Percentiles rank a stretch among this genome's conserved stretches.
Conservation (phyloP, 139 green algal species). For the Mesostigma viride region DNA sequence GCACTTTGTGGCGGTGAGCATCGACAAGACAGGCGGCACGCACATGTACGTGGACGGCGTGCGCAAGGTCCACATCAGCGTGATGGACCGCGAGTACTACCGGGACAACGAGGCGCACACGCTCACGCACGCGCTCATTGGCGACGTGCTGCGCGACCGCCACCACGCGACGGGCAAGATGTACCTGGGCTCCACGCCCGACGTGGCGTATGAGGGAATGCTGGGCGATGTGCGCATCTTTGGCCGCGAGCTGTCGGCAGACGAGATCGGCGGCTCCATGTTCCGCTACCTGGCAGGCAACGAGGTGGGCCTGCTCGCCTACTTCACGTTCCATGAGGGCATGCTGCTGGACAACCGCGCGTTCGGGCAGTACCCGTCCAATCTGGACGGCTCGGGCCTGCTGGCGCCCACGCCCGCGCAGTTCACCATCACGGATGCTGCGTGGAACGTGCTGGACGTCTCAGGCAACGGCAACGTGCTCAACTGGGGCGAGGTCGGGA, state of each 20-base stretch:
- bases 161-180: conserved; percentile 12
- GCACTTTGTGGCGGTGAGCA: conserved; percentile 20
- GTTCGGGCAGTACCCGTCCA: neutral
- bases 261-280: neutral
- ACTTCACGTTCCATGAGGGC: neutral
- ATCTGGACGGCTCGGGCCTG: neutral
- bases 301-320: neutral
- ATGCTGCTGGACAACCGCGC: too few species aligned
- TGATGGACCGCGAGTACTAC: conserved; percentile 5
- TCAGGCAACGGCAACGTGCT: neutral
- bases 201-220: neutral
- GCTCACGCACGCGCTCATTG: neutral
- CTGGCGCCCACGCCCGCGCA: neutral
- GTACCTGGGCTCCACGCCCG: conserved; percentile 12
- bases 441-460: neutral
- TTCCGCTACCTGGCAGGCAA: neutral
- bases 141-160: conserved; percentile 5
- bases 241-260: neutral
- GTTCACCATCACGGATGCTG: neutral
- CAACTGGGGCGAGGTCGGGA: neutral
- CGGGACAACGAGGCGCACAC: neutral
- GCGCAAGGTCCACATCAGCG: neutral
- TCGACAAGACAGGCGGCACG: conserved; percentile 5
- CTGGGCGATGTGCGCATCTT: conserved; percentile 24
- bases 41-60: conserved; percentile 24